Evolutionary conservation across 2,329 filamentous ascomycete species (phyloP), one percentile per base, ranked within the genome.

Genomic region (Talaromyces rugulosus): DNA sequence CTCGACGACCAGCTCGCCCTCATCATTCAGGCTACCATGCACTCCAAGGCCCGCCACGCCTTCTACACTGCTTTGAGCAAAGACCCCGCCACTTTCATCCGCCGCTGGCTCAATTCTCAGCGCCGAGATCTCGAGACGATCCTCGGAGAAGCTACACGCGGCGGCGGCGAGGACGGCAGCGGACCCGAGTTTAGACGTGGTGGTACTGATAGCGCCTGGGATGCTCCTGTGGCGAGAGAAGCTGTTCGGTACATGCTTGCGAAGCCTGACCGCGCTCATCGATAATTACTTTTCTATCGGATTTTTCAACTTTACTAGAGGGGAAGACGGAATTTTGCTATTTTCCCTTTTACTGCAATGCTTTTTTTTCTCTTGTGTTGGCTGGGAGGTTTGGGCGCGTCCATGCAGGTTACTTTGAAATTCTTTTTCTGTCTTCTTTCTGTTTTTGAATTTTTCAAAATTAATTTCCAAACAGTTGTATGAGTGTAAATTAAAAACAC

Each of bases 81-180:
- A 66, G 92, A 97, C 68, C 95, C 95, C 0, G 89, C 90, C 16
- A 86, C 84, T 12, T 98, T 98, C 70, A 83, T 97, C 63, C 87
- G 86, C 66, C 87, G 90, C 71, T 99, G 95, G 95, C 82, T 96
- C 58, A 92, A 88, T 70, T 94, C 89, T 16, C 95, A 99, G 80
- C 92, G 92, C 78, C 84, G 93, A 56, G 94, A 98, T 74, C 81
- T 97, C 40, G 92, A 96, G 71, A 87, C 95, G 6, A 89, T 97
- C 55, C 83, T 95, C 65, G 94, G 92, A 62, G 93, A 97, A 76
- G 87, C 88, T 1, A 85, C 86, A 58, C 83, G 87, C 60, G 72
- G 73, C 42, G 82, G 80, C 3, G 80, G 79, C 50, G 83, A 82
- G 80, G 90, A 78, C 80, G 83, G 72, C 50, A 77, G 69, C 51